Evolutionary conservation across 768 basidiomycete genomes (phyloP), one percentile per base, ranked within the genome.

Genomic region (Amanita muscaria): DNA sequence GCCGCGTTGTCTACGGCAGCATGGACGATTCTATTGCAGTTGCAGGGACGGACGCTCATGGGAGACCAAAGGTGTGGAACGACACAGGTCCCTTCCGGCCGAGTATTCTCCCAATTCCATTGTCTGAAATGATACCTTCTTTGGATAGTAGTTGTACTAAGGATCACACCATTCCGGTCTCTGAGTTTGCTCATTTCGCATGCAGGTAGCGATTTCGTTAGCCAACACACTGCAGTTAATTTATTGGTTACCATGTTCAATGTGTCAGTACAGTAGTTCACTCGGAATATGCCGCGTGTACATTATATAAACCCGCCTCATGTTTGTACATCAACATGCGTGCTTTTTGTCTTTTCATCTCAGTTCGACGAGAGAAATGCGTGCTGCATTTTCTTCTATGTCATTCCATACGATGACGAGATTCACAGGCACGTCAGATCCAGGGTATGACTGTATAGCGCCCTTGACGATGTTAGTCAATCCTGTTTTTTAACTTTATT

Each of bases 21-120:
- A 15, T 41, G 18, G 27, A 18, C 14, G 25, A 41, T 2, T 30
- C 25, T 18, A 29, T 41, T 18, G 24, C 24, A 4, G 27, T 21
- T 30, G 40, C 11, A 21, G 18, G 33, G 12, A 14, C 33, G 33
- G 16, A 36, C 15, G 14, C 9, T 16, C 11, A 15, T n/a, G 19
- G 14, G 25, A 41, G 14, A 41, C 8, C 16, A 9, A 41, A 30
- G 6, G 3, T 2, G 9, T 41, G 7, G 15, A 16, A 18, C 29
- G 30, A 29, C 14, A 11, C 40, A 4, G 40, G 21, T 5, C 40
- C 40, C n/a, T 40, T 25, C 25, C 60, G 56, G 43, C 59, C 71
- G 19, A 64, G 74, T 51, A 78, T 78, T 8, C 65, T 81, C 12
- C 79, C 79, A 9, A 75, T 73, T 53, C 74, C 77, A 8, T 60